phyloP scores from a whole-genome alignment of 257 asterid genomes.

The Ocimum tenuiflorum region DNA sequence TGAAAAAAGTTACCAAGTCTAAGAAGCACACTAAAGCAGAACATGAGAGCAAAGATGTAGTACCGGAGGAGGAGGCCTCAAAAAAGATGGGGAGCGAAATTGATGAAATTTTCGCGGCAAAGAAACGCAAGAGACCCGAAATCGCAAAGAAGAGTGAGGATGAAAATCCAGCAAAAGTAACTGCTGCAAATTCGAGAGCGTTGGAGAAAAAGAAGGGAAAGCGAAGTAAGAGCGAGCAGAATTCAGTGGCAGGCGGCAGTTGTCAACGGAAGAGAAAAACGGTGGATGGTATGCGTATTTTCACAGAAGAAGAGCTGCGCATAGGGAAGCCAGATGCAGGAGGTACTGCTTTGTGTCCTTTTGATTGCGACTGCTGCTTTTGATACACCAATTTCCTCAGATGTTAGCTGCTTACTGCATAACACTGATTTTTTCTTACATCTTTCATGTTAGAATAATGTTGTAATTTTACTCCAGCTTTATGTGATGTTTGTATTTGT shows the following conservation, averaged over 20 bases:
- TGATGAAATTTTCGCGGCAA: conserved; percentile 62
- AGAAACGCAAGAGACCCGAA: conserved; percentile 41
- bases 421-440: too few relatives aligned
- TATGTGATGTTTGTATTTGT: too few relatives aligned
- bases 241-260: not conserved
- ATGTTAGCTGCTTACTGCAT: not conserved
- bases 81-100: conserved; percentile 48
- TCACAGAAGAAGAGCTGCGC: conserved; percentile 73
- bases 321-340: conserved; percentile 52
- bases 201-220: conserved; percentile 24
- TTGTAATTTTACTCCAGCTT: too few relatives aligned
- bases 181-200: not conserved
- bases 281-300: conserved; percentile 51
- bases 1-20: conserved; percentile 2
- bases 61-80: conserved; percentile 17
- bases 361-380: conserved; percentile 77
- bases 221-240: conserved; percentile 24
- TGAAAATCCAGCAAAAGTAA: conserved; percentile 15
- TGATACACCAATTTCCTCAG: conserved; percentile 20
- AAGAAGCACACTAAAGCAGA: conserved; percentile 22
- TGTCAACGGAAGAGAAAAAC: conserved; percentile 43
- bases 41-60: not conserved
- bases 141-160: not conserved
- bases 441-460: too few relatives aligned
- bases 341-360: conserved; percentile 62